Base-by-base conservation (phyloP, 257 asterid genomes). In the Solanum peruvianum region DNA sequence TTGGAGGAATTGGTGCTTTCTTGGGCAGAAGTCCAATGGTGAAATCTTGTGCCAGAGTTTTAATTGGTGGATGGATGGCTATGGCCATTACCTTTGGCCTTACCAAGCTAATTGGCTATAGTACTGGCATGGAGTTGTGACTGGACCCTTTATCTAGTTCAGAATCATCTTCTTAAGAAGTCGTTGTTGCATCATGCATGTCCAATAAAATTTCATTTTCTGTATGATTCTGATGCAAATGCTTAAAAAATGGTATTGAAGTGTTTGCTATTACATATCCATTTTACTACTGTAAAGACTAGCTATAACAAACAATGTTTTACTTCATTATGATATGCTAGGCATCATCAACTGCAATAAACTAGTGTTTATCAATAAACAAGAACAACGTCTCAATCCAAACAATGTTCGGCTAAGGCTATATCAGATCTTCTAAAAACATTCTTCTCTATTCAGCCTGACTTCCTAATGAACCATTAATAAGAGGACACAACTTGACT, bases 11-110 rank as follows among this genome's bases (percentile, higher is more conserved):
- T 37, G 96, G 94, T 88, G 96, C 96, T 86, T 89, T 75, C 69
- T 37, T 92, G 20, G 94, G 95, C 33, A 82, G 87, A 81, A 73
- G 82, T 73, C 93, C 93, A 83, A 90, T 89, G 89, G 89, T 86
- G 81, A 41, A 86, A 91, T 92, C 95, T 76, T 76, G 60, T 25
- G 60, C 83, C 37, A 76, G 83, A 76, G 60, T 42, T n/a, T n/a
- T 42, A 76, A n/a, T 94, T 45, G 95, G 97, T 18, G 97, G 97
- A 31, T 93, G 95, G 97, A 66, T 93, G 95, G 97, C 97, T 11
- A 94, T 94, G 97, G 92, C 91, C 9, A 75, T 93, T 0, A 75
- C 98, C 1, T 94, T 90, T 90, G 96, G 96, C 2, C 92, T 93
- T 11, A 93, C 95, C 75, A 95, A 91, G 89, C 87, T 90, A 58